Conservation (phyloP, 768 basidiomycete genomes). For the Mycena pura region DNA sequence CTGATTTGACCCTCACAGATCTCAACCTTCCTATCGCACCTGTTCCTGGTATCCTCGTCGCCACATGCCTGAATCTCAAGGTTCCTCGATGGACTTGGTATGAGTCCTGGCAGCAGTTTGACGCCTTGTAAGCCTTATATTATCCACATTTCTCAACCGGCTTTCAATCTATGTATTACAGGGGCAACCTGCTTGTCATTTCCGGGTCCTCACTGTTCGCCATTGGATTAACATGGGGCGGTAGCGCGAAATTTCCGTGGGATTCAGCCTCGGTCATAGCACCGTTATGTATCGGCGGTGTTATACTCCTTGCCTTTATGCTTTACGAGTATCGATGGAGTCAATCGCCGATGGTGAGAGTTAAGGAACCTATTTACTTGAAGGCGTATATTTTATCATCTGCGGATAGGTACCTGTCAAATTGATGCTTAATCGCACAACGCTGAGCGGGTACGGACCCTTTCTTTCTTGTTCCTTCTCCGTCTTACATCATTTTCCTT, state of each 20-base stretch:
- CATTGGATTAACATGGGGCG: neutral
- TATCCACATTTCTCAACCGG: no score
- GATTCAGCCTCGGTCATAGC: neutral
- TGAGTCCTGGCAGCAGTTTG: neutral
- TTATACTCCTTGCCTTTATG: neutral
- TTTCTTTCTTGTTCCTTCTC: no score
- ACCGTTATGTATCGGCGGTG: neutral
- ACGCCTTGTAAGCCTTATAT: no score
- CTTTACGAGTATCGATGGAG: neutral
- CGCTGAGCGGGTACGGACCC: neutral
- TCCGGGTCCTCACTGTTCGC: neutral
- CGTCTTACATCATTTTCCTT: neutral
- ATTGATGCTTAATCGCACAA: neutral
- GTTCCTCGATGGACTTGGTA: no score
- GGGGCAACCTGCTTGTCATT: neutral
- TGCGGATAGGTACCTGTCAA: neutral
- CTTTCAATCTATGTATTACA: neutral
- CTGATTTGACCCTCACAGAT: neutral
- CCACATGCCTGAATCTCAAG: no score
- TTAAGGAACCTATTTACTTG: neutral
- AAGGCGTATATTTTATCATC: neutral
- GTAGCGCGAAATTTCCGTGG: neutral
- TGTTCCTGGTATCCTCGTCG: no score
- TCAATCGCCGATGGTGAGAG: neutral
- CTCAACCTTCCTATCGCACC: conserved; percentile 38